Percentiles rank a stretch among this genome's conserved stretches.
phyloP scores from a whole-genome alignment of 208 protist species.

The Wallacemonas rigidus region DNA sequence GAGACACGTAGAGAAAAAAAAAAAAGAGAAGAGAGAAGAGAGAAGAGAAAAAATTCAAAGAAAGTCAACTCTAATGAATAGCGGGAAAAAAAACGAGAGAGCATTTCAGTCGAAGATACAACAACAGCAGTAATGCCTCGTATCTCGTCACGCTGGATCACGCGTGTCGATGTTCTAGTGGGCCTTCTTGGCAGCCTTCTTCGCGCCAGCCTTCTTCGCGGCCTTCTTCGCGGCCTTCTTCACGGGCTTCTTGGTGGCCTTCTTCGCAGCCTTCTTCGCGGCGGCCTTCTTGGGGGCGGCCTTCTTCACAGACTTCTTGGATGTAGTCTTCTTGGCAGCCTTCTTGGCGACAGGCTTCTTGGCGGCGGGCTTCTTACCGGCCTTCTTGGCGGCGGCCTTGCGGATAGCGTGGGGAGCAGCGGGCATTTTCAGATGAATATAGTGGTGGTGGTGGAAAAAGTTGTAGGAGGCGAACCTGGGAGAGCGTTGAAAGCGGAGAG shows the following conservation, averaged over 20 bases:
- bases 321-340: slow-evolving; percentile 18
- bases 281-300: slow-evolving; percentile 23
- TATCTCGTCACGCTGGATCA: not conserved
- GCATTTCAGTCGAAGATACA: not conserved
- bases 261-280: slow-evolving; percentile 27
- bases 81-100: slow-evolving; percentile 10
- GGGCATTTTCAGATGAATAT: slow-evolving; percentile 20
- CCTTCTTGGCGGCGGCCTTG: slow-evolving; percentile 34
- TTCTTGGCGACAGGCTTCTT: slow-evolving; percentile 19
- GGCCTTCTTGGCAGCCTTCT: slow-evolving; percentile 16
- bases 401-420: slow-evolving; percentile 21
- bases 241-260: slow-evolving; percentile 17
- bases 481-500: not conserved
- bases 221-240: slow-evolving; percentile 4
- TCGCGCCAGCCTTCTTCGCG: not conserved
- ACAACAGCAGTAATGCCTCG: slow-evolving; percentile 7
- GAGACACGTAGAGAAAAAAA: not conserved
- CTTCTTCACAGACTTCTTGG: slow-evolving; percentile 28
- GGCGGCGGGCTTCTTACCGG: slow-evolving; percentile 21
- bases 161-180: slow-evolving; percentile 3
- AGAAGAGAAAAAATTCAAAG: slow-evolving; percentile 8
- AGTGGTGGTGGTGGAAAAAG: not conserved
- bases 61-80: slow-evolving; percentile 27
- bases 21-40: slow-evolving; percentile 1
- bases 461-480: not conserved